Evolutionary conservation across 371 early-diverging fungal genomes (phyloP), one percentile per base, ranked within the genome.

Genomic region (Apophysomyces ossiformis): DNA sequence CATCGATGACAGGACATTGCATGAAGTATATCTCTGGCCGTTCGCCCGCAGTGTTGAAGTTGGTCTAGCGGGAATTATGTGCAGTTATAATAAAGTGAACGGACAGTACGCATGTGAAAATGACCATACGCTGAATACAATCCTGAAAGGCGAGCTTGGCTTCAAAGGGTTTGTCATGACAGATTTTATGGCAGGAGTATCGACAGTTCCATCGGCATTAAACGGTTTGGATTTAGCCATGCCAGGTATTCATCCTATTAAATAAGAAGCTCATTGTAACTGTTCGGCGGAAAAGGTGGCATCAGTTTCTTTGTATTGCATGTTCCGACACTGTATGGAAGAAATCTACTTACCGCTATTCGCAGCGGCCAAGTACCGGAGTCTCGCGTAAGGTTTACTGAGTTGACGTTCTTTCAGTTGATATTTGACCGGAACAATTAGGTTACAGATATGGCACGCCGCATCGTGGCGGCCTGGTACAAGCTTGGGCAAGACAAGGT

Each of bases 141-240:
- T 85, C n/a, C 64, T 87, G 9, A 86, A 85, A 57, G 73, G 66
- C 0, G 78, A 82, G 61, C 73, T 89, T 41, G 79, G 76, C 0
- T 89, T 86, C 74, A 70, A 73, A 37, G 78, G 80, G 4, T 79
- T 76, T 46, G 73, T 80, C 8, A 70, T 72, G 65, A 69, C 71
- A 58, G 83, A 83, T 36, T 83, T 80, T 78, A 26, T 38, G 7
- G 80, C 72, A 18, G 75, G 75, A 18, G 45, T 58, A 13, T 74
- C 76, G 21, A 74, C 77, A 21, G 66, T 57, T 0, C 58, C 61
- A 9, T 60, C 81, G 35, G 87, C 74, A 1, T 77, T 80, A 50
- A 71, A 67, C 44, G 86, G 88, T n/a, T 66, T 84, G 54, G 89
- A 86, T 71, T 78, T 87, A 83, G 78, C 76, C 9, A 88, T 89